Percentiles rank a stretch among this genome's conserved stretches.
Evolutionary conservation across 805 yeast genomes (phyloP).

Genomic region (Lipomyces oligophaga): DNA sequence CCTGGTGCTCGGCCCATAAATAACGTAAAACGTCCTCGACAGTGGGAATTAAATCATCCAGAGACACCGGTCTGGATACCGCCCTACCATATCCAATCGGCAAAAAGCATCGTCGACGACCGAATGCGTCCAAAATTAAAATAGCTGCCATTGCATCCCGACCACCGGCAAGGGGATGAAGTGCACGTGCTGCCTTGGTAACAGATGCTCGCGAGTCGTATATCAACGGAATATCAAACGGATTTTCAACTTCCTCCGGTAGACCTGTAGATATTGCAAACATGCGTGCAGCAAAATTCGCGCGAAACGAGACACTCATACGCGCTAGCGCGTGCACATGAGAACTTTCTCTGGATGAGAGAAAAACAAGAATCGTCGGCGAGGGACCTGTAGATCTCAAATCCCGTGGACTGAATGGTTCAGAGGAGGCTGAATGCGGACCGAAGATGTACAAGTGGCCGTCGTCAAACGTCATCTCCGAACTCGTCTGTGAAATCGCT

Average conservation of each 20-base stretch:
- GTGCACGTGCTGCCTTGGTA: constrained; percentile 23
- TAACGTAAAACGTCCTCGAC: constrained; percentile 14
- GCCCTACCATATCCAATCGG: constrained; percentile 24
- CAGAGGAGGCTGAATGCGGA: too few species aligned
- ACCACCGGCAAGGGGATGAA: constrained; percentile 29
- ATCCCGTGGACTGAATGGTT: too few species aligned
- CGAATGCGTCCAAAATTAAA: constrained; percentile 14
- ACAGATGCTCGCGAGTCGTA: constrained; percentile 17
- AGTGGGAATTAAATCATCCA: constrained; percentile 12
- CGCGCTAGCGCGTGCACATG: too few species aligned
- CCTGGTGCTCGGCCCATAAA: constrained; percentile 12
- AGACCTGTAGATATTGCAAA: background rate
- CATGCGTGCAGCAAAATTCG: constrained; percentile 12
- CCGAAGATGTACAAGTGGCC: too few species aligned
- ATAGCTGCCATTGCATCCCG: constrained; percentile 21
- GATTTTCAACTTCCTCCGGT: constrained; percentile 3
- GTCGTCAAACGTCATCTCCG: too few species aligned
- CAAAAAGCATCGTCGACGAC: constrained; percentile 14
- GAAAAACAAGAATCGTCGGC: too few species aligned
- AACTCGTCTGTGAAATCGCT: too few species aligned
- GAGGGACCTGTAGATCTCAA: too few species aligned
- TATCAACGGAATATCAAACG: constrained; percentile 11
- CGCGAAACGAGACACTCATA: background rate
- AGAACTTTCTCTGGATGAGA: background rate
- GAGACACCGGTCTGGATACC: constrained; percentile 13